Percentiles rank a stretch among this genome's conserved stretches.
phyloP scores from a whole-genome alignment of 2,329 filamentous ascomycete species.

The Fusarium vanettenii region DNA sequence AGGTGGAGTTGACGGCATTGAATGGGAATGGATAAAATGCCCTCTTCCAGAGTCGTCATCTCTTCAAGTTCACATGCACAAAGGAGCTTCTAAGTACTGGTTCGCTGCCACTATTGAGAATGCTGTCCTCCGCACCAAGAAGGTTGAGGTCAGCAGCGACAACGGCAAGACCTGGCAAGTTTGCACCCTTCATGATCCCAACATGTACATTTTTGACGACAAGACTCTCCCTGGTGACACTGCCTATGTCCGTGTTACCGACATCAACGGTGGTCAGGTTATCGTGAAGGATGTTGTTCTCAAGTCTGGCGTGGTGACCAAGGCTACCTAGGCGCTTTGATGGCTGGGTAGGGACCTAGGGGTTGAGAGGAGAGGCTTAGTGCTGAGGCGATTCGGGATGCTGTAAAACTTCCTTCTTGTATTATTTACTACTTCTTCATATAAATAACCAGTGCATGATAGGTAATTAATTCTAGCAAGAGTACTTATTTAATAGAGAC shows the following conservation, averaged over 20 bases:
- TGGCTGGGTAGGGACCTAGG: background rate
- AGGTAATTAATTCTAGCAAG: background rate
- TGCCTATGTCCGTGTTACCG: background rate
- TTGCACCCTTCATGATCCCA: background rate
- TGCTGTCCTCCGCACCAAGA: background rate
- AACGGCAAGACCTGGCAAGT: background rate
- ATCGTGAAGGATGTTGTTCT: background rate
- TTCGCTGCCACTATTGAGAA: background rate
- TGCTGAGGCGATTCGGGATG: background rate
- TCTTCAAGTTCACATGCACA: background rate
- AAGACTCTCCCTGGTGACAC: background rate
- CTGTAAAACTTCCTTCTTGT: background rate
- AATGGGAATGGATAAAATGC: background rate
- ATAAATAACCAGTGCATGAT: background rate
- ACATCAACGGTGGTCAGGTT: background rate
- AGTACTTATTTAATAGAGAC: background rate
- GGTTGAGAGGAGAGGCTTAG: too few relatives aligned
- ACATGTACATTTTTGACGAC: background rate
- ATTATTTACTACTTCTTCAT: background rate
- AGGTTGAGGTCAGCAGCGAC: background rate
- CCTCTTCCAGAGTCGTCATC: background rate
- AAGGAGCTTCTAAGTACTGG: background rate
- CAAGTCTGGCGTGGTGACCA: background rate
- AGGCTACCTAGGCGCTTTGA: background rate
- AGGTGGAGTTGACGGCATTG: background rate